Evolutionary conservation across 2,329 filamentous ascomycete genomes (phyloP).

Genomic region (Penicillium psychrosexuale): DNA sequence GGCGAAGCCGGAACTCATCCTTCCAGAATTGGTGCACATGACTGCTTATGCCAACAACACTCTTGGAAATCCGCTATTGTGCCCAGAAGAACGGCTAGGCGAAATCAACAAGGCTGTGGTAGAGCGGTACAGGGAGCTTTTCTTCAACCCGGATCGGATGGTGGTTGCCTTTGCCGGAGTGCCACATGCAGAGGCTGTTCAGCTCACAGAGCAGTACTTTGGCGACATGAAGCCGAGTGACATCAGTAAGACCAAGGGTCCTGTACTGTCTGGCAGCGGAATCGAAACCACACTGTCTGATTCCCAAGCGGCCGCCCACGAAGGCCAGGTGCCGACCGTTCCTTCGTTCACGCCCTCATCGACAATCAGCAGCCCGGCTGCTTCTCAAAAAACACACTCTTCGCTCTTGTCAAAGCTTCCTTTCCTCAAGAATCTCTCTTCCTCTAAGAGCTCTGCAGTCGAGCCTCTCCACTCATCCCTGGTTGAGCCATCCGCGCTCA

Average conservation of each 20-base stretch:
- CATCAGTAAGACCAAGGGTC: conserved; percentile 46
- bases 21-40: conserved; percentile 92
- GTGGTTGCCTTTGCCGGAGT: conserved; percentile 95
- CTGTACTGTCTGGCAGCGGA: conserved; percentile 53
- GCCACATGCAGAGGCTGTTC: conserved; percentile 73
- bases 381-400: conserved; percentile 51
- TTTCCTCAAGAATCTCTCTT: conserved; percentile 84
- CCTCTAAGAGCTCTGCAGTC: conserved; percentile 62
- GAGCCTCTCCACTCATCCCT: conserved; percentile 50
- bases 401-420: conserved; percentile 77
- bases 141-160: conserved; percentile 86
- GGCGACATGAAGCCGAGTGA: conserved; percentile 74
- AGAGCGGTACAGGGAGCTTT: conserved; percentile 72
- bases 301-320: conserved; percentile 25
- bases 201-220: conserved; percentile 78
- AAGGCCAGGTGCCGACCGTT: conserved; percentile 35
- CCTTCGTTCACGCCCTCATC: conserved; percentile 44
- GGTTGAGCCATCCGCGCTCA: conserved; percentile 46
- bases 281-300: conserved; percentile 53
- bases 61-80: conserved; percentile 86
- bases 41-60: conserved; percentile 96
- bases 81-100: conserved; percentile 75
- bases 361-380: conserved; percentile 33
- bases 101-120: conserved; percentile 73
- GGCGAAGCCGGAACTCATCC: conserved; percentile 92